phyloP scores from a whole-genome alignment of 2,329 filamentous ascomycete genomes.

The Fusarium mexicanum region DNA sequence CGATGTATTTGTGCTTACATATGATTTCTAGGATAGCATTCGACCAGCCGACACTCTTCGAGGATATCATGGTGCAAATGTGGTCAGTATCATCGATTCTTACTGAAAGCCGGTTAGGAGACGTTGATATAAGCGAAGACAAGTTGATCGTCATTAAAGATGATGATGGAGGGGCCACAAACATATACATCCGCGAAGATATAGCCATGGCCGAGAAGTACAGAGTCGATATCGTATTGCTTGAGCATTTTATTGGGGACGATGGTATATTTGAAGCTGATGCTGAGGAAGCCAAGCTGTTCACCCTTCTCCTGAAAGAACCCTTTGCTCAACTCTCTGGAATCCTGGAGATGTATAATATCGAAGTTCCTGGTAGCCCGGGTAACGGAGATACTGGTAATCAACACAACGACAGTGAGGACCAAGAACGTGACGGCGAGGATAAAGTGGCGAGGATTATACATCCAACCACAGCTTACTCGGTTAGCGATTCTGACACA shows the following conservation, averaged over 20 bases:
- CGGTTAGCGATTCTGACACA: not conserved
- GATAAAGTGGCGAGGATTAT: too few species aligned
- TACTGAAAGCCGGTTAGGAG: not conserved
- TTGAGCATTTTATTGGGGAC: too few species aligned
- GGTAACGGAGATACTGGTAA: not conserved
- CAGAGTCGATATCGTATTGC: not conserved
- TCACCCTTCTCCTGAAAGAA: not conserved
- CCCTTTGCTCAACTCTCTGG: not conserved
- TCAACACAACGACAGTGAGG: not conserved
- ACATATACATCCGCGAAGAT: not conserved
- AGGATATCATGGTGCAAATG: not conserved
- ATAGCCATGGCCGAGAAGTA: not conserved
- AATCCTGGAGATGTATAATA: fast-evolving
- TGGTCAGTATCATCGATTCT: not conserved
- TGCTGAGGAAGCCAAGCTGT: not conserved
- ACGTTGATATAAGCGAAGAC: not conserved
- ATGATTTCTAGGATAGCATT: not conserved
- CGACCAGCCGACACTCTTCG: not conserved
- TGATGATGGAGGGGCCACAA: not conserved
- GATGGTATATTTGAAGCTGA: too few species aligned
- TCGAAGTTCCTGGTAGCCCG: not conserved
- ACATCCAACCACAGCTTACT: not conserved
- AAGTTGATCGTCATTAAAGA: not conserved
- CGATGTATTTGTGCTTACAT: not conserved
- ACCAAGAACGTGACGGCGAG: too few species aligned